Evolutionary conservation across 208 protist genomes (phyloP).

Genomic region (Trypanosomatidae sp.): DNA sequence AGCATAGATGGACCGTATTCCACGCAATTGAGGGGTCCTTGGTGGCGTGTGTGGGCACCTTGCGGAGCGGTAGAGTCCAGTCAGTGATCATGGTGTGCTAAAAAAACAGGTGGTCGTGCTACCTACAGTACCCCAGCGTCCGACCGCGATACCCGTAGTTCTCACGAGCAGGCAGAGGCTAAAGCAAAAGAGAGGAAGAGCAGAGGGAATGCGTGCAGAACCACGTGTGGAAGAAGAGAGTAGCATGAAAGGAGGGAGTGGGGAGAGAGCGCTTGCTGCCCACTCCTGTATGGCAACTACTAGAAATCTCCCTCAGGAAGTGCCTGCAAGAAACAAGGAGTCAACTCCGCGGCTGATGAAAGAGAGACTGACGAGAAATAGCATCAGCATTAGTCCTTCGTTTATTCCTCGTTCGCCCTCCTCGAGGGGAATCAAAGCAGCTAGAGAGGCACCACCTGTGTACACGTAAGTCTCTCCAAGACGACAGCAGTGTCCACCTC

Average conservation of each 20-base stretch:
- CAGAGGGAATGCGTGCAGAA: not conserved
- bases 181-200: not conserved
- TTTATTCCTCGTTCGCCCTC: not conserved
- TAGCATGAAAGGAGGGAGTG: not conserved
- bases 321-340: not conserved
- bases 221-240: not conserved
- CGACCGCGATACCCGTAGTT: not conserved
- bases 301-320: not conserved
- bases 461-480: slow-evolving; percentile 40
- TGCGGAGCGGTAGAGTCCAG: slow-evolving; percentile 74
- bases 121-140: not conserved
- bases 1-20: slow-evolving; percentile 77
- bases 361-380: not conserved
- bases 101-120: not conserved
- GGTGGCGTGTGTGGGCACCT: slow-evolving; percentile 44
- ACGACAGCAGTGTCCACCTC: slow-evolving; percentile 29
- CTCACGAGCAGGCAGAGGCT: not conserved
- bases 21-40: slow-evolving; percentile 67
- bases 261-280: not conserved
- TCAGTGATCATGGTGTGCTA: slow-evolving; percentile 28
- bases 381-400: not conserved
- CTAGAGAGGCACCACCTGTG: slow-evolving; percentile 51
- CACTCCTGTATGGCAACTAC: not conserved
- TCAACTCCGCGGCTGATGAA: not conserved
- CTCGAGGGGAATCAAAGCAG: not conserved